Percentiles rank a stretch among this genome's conserved stretches.
phyloP scores from a whole-genome alignment of 1,284 basidiomycete genomes.

The Filobasidium uniguttulatum region DNA sequence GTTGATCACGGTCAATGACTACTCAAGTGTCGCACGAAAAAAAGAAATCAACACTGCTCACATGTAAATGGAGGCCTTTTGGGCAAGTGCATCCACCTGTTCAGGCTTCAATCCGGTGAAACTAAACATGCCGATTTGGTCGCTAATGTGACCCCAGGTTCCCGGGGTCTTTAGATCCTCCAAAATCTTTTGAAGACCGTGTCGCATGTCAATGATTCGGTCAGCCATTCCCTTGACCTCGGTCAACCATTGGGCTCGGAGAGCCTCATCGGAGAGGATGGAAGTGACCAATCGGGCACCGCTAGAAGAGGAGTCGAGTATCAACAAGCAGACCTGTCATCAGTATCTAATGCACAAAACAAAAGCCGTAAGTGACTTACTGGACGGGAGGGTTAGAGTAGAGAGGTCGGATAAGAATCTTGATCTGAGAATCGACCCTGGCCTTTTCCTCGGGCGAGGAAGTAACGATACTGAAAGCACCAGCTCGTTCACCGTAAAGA shows the following conservation, averaged over 20 bases:
- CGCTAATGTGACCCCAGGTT: conserved; percentile 90
- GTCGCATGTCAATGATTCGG: conserved; percentile 91
- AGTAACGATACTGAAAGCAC: conserved; percentile 78
- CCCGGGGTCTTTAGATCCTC: conserved; percentile 79
- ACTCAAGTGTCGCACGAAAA: not conserved
- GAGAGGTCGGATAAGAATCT: conserved; percentile 92
- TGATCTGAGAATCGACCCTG: conserved; percentile 81
- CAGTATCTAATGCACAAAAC: not conserved
- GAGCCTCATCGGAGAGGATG: conserved; percentile 40
- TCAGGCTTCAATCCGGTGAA: conserved; percentile 73
- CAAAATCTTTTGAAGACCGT: conserved; percentile 41
- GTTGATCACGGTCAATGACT: conserved; percentile 5
- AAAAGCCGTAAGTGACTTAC: conserved; percentile 15
- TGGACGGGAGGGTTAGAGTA: conserved; percentile 98
- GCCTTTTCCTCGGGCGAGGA: conserved; percentile 62
- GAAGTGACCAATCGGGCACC: conserved; percentile 75
- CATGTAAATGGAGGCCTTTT: conserved; percentile 81
- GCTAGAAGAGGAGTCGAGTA: conserved; percentile 24
- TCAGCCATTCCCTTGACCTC: conserved; percentile 94
- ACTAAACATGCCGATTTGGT: conserved; percentile 71
- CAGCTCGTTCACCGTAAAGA: conserved; percentile 91
- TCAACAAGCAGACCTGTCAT: not conserved
- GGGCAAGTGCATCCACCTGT: conserved; percentile 75
- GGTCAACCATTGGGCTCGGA: conserved; percentile 49
- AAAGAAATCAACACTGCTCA: conserved; percentile 27